A percentile compares a stretch with the other conserved stretches of the same genome.
Conservation (phyloP, 2,329 filamentous ascomycete genomes). For the Trichoderma sp. region DNA sequence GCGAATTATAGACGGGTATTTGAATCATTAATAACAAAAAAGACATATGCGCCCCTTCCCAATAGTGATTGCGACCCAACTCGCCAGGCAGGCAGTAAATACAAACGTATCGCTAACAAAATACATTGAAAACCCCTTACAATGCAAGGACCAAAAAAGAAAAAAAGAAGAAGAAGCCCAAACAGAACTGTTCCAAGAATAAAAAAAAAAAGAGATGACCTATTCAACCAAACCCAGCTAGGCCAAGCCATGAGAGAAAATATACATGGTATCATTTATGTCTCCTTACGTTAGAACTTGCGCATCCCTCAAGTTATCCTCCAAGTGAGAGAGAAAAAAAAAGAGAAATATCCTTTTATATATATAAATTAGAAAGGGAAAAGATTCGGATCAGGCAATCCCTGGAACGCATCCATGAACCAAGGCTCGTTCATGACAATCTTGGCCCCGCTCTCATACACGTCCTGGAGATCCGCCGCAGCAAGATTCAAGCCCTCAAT, state of each 20-base stretch:
- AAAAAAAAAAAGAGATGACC: background rate
- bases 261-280: background rate
- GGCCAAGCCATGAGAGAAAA: background rate
- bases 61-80: background rate
- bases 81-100: background rate
- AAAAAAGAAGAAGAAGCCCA: background rate
- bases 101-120: background rate
- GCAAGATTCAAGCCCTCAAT: conserved; percentile 35
- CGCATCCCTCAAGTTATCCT: background rate
- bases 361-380: conserved; percentile 38
- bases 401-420: conserved; percentile 43
- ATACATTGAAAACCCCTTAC: background rate
- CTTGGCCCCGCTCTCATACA: conserved; percentile 39
- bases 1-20: background rate
- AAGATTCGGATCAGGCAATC: conserved; percentile 38
- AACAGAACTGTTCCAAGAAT: background rate
- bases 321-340: background rate
- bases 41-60: background rate
- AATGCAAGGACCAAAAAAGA: background rate
- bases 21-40: background rate
- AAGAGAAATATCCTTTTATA: background rate
- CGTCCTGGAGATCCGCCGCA: conserved; percentile 32
- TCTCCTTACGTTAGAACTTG: background rate
- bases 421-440: conserved; percentile 45
- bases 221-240: background rate